Evolutionary conservation across 2,329 filamentous ascomycete genomes (phyloP).

Genomic region (Diaporthe amygdali): DNA sequence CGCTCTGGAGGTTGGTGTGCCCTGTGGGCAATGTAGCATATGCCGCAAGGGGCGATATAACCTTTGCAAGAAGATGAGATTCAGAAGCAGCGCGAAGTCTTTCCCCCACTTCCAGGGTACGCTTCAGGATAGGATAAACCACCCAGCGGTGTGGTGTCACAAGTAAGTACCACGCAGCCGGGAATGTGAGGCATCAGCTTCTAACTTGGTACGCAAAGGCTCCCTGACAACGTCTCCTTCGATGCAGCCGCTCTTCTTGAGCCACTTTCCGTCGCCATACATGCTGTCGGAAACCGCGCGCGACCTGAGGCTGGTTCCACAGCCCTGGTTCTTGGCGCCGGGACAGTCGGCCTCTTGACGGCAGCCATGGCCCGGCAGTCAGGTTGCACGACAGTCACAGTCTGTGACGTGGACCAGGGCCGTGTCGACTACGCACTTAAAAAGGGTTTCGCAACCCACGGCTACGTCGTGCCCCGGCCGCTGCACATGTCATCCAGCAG

Average conservation of each 20-base stretch:
- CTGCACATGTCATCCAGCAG: slow-evolving; percentile 49
- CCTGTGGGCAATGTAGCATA: slow-evolving; percentile 56
- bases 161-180: slow-evolving; percentile 48
- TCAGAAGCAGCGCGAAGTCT: slow-evolving; percentile 66
- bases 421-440: slow-evolving; percentile 65
- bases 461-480: slow-evolving; percentile 56
- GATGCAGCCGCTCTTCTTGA: slow-evolving; percentile 66
- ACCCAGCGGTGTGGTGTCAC: slow-evolving; percentile 66
- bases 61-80: slow-evolving; percentile 65
- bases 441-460: slow-evolving; percentile 65
- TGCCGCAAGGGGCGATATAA: slow-evolving; percentile 64
- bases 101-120: slow-evolving; percentile 69
- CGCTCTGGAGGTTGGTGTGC: slow-evolving; percentile 62
- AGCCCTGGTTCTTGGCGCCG: slow-evolving; percentile 68
- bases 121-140: slow-evolving; percentile 66
- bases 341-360: slow-evolving; percentile 66
- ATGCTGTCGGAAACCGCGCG: slow-evolving; percentile 61
- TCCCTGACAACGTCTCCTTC: slow-evolving; percentile 64
- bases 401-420: slow-evolving; percentile 64
- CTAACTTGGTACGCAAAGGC: slow-evolving; percentile 41
- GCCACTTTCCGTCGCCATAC: slow-evolving; percentile 66
- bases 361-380: slow-evolving; percentile 67
- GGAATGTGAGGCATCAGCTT: background rate
- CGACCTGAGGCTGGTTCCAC: slow-evolving; percentile 56
- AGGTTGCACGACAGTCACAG: slow-evolving; percentile 63